phyloP scores from a whole-genome alignment of 2,329 filamentous ascomycete species.

The Aspergillus luchuensis region DNA sequence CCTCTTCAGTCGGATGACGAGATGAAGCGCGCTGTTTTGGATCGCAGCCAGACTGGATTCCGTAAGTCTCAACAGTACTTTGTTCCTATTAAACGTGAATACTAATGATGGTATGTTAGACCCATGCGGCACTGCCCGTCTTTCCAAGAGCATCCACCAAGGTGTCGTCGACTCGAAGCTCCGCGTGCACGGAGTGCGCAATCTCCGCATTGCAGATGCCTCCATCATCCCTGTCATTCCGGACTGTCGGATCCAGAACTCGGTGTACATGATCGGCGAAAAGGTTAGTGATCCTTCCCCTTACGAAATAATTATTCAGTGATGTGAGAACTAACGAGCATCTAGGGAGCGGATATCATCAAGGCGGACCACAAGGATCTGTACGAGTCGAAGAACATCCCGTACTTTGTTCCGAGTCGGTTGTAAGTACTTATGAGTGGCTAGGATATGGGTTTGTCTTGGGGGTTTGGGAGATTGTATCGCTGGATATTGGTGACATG shows the following conservation, averaged over 20 bases:
- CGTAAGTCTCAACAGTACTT: slow-evolving; percentile 15
- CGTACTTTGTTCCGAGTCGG: slow-evolving; percentile 23
- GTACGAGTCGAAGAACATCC: slow-evolving; percentile 26
- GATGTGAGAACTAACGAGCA: slow-evolving; percentile 2
- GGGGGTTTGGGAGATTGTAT: neutral
- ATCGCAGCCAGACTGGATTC: slow-evolving; percentile 58
- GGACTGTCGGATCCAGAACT: slow-evolving; percentile 61
- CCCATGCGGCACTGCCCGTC: slow-evolving; percentile 58
- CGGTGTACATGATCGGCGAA: slow-evolving; percentile 63
- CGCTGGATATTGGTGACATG: too few species aligned
- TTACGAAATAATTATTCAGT: neutral
- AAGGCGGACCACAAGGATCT: slow-evolving; percentile 29
- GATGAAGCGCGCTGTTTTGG: slow-evolving; percentile 60
- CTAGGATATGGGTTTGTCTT: too few species aligned
- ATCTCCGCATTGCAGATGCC: slow-evolving; percentile 59
- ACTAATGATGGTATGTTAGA: slow-evolving; percentile 28
- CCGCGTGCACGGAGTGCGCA: slow-evolving; percentile 56
- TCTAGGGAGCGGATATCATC: slow-evolving; percentile 33
- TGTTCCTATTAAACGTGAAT: neutral
- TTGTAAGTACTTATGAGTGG: neutral
- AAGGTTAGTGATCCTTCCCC: slow-evolving; percentile 32
- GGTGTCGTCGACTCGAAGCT: slow-evolving; percentile 57
- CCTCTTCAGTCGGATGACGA: slow-evolving; percentile 57
- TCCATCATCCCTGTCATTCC: slow-evolving; percentile 59
- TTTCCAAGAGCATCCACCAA: slow-evolving; percentile 55